These are phyloP conservation scores for Candida boleticola DNA, from an alignment of 805 yeast species.

Conservation along the genomic window DNA sequence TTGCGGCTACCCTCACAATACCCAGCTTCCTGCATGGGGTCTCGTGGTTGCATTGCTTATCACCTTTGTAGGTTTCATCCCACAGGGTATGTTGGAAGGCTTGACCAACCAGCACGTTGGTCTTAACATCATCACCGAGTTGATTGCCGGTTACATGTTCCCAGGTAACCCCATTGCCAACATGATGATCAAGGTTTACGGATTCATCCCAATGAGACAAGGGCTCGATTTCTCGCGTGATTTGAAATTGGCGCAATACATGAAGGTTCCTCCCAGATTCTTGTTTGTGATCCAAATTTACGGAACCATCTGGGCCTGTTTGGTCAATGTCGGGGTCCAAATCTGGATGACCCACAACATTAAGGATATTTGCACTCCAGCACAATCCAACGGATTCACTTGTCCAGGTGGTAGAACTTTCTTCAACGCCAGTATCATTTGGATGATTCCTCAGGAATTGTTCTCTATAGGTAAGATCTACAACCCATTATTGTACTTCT, in stretches of 20 bases:
- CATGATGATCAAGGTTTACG: conserved; percentile 50
- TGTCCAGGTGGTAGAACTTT: conserved; percentile 19
- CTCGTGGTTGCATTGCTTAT: conserved; percentile 52
- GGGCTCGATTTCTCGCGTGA: conserved; percentile 45
- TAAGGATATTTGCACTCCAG: conserved; percentile 15
- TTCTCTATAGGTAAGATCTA: conserved; percentile 20
- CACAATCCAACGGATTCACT: conserved; percentile 20
- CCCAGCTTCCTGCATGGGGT: conserved; percentile 60
- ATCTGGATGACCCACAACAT: conserved; percentile 21
- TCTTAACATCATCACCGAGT: conserved; percentile 52
- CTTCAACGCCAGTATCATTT: conserved; percentile 17
- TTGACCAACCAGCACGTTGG: conserved; percentile 49
- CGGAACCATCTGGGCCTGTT: conserved; percentile 18
- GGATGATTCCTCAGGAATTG: conserved; percentile 36
- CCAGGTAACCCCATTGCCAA: conserved; percentile 57
- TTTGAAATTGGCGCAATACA: conserved; percentile 19
- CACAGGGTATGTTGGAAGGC: conserved; percentile 47
- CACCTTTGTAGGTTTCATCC: conserved; percentile 50
- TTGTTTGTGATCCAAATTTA: conserved; percentile 18
- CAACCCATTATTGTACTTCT: conserved; percentile 34
- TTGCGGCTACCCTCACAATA: conserved; percentile 29
- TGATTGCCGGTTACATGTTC: conserved; percentile 54
- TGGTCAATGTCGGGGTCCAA: conserved; percentile 23
- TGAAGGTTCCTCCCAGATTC: conserved; percentile 22
- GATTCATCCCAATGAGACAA: conserved; percentile 55